phyloP scores from a whole-genome alignment of 2,329 filamentous ascomycete species.

The Epichloe gansuensis region DNA sequence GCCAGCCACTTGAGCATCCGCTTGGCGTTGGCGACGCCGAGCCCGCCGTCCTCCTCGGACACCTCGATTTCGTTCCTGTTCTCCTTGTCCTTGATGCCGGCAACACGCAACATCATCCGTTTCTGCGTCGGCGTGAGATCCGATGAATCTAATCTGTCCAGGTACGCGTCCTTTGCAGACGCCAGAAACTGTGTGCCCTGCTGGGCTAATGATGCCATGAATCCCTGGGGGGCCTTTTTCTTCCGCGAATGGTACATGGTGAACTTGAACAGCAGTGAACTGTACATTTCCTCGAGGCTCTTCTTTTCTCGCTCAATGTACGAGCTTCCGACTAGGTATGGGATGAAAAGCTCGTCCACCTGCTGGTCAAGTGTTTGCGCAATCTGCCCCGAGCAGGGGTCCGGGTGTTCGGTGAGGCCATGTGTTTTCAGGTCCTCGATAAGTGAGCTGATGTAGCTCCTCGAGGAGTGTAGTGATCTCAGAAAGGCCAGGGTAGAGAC shows the following conservation, averaged over 20 bases:
- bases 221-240: slow-evolving; percentile 80
- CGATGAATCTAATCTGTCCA: slow-evolving; percentile 76
- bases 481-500: slow-evolving; percentile 88
- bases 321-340: slow-evolving; percentile 54
- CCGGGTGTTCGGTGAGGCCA: slow-evolving; percentile 87
- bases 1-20: slow-evolving; percentile 97
- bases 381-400: slow-evolving; percentile 77
- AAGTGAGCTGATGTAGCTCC: slow-evolving; percentile 73
- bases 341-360: slow-evolving; percentile 64
- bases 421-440: slow-evolving; percentile 91
- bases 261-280: slow-evolving; percentile 89
- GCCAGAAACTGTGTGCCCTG: slow-evolving; percentile 80
- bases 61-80: slow-evolving; percentile 83
- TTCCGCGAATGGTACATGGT: slow-evolving; percentile 84
- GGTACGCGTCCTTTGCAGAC: slow-evolving; percentile 80
- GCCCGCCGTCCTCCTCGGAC: slow-evolving; percentile 72
- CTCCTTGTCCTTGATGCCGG: slow-evolving; percentile 64
- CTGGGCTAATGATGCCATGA: slow-evolving; percentile 84
- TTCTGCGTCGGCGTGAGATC: slow-evolving; percentile 83
- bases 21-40: slow-evolving; percentile 82
- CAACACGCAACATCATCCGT: slow-evolving; percentile 77
- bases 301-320: slow-evolving; percentile 58
- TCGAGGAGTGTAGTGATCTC: slow-evolving; percentile 77
- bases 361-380: slow-evolving; percentile 62
- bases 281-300: slow-evolving; percentile 69